Evolutionary conservation across 768 basidiomycete genomes (phyloP).

Genomic region (Obba rivulosa): DNA sequence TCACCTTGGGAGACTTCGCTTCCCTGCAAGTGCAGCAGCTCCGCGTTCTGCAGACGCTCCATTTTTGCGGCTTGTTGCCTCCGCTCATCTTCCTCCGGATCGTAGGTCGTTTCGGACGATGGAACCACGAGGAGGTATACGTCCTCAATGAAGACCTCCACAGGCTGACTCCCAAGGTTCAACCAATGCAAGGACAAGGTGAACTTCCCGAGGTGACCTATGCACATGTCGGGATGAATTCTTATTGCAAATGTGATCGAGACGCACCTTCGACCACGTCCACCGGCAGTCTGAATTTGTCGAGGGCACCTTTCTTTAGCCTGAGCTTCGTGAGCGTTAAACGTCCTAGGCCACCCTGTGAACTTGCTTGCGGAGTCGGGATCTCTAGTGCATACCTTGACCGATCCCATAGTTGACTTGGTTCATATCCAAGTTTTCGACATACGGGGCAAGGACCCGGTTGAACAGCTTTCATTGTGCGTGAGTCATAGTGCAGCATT

Average conservation of each 20-base stretch:
- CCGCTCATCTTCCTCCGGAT: conserved; percentile 81
- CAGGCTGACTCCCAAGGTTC: conserved; percentile 84
- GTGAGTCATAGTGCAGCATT: background rate
- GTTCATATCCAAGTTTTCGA: conserved; percentile 92
- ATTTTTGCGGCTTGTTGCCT: conserved; percentile 81
- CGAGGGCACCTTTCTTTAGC: conserved; percentile 88
- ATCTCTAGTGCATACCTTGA: conserved; percentile 49
- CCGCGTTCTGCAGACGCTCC: conserved; percentile 85
- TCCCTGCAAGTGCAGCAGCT: conserved; percentile 66
- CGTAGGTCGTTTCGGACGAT: conserved; percentile 56
- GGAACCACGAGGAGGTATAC: conserved; percentile 92
- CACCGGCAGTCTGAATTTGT: conserved; percentile 92
- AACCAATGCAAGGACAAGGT: conserved; percentile 86
- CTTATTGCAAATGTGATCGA: background rate
- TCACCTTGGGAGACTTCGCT: conserved; percentile 46
- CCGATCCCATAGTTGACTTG: conserved; percentile 92
- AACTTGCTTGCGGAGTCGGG: conserved; percentile 6
- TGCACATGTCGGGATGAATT: background rate
- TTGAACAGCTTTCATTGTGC: conserved; percentile 63
- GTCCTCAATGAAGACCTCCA: conserved; percentile 88
- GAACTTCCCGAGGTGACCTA: conserved; percentile 83
- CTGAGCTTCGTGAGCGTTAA: conserved; percentile 74
- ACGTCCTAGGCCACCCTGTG: conserved; percentile 44
- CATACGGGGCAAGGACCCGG: conserved; percentile 88
- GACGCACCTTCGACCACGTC: conserved; percentile 84